Percentiles rank a stretch among this genome's conserved stretches.
These are phyloP conservation scores for Leucocoprinus leucothites DNA, from an alignment of 768 basidiomycete species.

Conservation along the genomic window DNA sequence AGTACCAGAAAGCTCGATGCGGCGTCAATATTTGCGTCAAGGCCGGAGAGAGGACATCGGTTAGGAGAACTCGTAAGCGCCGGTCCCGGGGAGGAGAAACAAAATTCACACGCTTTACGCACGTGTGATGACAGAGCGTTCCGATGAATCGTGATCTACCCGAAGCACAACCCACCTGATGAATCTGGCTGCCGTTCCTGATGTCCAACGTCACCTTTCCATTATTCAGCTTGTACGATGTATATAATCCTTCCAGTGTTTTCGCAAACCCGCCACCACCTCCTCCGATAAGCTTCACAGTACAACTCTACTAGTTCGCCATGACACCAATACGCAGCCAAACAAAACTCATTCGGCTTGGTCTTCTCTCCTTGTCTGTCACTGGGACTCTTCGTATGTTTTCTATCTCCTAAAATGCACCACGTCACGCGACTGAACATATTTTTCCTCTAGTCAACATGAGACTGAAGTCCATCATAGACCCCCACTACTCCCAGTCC, in stretches of 20 bases:
- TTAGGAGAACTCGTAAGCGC: too few species aligned
- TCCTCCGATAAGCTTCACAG: not conserved
- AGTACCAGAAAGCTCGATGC: too few species aligned
- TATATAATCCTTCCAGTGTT: not conserved
- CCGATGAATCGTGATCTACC: not conserved
- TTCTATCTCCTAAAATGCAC: not conserved
- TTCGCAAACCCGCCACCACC: not conserved
- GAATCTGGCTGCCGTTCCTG: not conserved
- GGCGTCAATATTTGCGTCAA: too few species aligned
- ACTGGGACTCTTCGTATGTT: conserved; percentile 10
- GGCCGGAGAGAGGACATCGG: too few species aligned
- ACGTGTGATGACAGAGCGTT: not conserved
- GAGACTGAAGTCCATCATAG: conserved; percentile 10
- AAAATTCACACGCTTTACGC: not conserved
- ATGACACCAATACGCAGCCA: conserved; percentile 10
- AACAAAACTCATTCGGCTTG: conserved; percentile 8
- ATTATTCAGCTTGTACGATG: not conserved
- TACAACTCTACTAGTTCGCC: not conserved
- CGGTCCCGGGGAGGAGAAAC: not conserved
- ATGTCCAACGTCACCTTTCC: not conserved
- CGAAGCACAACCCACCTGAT: conserved; percentile 1
- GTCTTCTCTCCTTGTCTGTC: conserved; percentile 9
- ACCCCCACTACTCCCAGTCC: conserved; percentile 7
- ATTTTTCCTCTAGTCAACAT: not conserved
- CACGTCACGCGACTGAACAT: not conserved